Conservation (phyloP, 2,329 filamentous ascomycete genomes). For the Penicillium sp. region DNA sequence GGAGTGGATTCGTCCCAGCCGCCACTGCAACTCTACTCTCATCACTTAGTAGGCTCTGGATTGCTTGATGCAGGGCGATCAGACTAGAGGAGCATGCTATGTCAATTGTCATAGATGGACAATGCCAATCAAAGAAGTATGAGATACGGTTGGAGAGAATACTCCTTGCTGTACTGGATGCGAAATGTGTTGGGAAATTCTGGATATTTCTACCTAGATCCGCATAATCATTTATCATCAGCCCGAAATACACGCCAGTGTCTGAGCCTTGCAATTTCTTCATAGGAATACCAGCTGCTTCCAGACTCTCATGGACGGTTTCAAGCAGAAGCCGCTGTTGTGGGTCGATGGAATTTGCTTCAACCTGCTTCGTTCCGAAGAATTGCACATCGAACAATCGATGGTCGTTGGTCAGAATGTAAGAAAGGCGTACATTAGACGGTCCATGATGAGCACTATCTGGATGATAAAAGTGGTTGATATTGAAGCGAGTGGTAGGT, state of each 20-base stretch:
- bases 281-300: conserved; percentile 28
- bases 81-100: conserved; percentile 53
- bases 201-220: conserved; percentile 28
- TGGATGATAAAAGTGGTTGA: conserved; percentile 28
- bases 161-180: conserved; percentile 40
- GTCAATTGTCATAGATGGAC: conserved; percentile 51
- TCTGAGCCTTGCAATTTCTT: conserved; percentile 30
- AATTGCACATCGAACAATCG: conserved; percentile 32
- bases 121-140: conserved; percentile 41
- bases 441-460: conserved; percentile 30
- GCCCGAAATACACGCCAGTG: conserved; percentile 30
- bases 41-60: conserved; percentile 34
- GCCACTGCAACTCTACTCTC: conserved; percentile 31
- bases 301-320: conserved; percentile 31
- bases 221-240: conserved; percentile 34
- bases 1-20: conserved; percentile 31
- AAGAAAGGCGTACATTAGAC: conserved; percentile 30
- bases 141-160: conserved; percentile 47
- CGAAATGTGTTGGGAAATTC: conserved; percentile 27
- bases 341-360: conserved; percentile 37
- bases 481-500: conserved; percentile 27
- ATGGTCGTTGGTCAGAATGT: conserved; percentile 29
- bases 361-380: conserved; percentile 31
- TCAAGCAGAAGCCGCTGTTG: conserved; percentile 33
- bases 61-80: conserved; percentile 41